Conservation (phyloP, 2,329 filamentous ascomycete genomes). For the Alternaria burnsii region DNA sequence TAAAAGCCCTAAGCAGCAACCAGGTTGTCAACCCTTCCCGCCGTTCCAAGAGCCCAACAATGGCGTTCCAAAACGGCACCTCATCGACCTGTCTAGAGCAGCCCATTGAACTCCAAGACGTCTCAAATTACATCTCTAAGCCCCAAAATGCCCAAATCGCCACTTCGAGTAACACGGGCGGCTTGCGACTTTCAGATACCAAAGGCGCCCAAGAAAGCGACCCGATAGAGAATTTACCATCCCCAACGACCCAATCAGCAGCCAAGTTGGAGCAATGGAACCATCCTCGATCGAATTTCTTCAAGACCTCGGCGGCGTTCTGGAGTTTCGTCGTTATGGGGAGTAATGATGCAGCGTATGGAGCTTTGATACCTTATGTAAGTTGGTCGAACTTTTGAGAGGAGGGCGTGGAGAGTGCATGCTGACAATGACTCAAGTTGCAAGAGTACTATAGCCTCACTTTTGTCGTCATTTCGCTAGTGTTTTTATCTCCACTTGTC, state of each 20-base stretch:
- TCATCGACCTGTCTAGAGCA: constrained; percentile 48
- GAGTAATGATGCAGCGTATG: constrained; percentile 72
- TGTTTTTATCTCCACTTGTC: constrained; percentile 72
- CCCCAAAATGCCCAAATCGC: constrained; percentile 33
- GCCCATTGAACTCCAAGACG: constrained; percentile 42
- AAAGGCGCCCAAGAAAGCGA: constrained; percentile 23
- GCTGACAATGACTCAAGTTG: constrained; percentile 53
- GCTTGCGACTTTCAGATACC: constrained; percentile 29
- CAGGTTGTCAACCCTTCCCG: neutral
- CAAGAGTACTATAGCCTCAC: constrained; percentile 69
- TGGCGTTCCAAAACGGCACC: constrained; percentile 41
- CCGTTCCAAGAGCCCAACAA: constrained; percentile 15
- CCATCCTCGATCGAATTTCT: constrained; percentile 65
- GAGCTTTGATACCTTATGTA: constrained; percentile 63
- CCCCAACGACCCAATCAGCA: constrained; percentile 55
- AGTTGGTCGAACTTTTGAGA: neutral
- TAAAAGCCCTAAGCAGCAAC: neutral
- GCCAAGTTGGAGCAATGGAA: constrained; percentile 69
- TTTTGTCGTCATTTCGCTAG: constrained; percentile 70
- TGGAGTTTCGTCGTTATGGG: constrained; percentile 72
- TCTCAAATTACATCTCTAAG: constrained; percentile 32
- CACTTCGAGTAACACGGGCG: constrained; percentile 10
- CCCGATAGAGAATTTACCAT: constrained; percentile 54
- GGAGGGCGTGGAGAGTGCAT: neutral
- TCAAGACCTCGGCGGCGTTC: constrained; percentile 66